Conservation (phyloP, 2,329 filamentous ascomycete genomes). For the Davidsoniella eucalypti region DNA sequence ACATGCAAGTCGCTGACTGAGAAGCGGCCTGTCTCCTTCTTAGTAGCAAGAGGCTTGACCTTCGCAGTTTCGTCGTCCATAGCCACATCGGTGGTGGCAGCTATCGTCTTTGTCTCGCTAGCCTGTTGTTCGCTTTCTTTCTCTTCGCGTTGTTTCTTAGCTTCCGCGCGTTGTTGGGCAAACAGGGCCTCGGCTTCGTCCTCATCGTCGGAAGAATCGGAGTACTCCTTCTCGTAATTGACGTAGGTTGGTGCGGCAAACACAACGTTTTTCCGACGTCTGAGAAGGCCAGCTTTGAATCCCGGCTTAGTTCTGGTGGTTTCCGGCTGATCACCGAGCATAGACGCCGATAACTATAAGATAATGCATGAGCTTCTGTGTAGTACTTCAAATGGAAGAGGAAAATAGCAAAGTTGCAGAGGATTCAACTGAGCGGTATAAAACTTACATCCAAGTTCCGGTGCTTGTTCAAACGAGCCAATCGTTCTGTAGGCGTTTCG, state of each 20-base stretch:
- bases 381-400: no score
- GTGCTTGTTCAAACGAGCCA: constrained; percentile 92
- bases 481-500: constrained; percentile 85
- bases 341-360: constrained; percentile 39
- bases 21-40: constrained; percentile 29
- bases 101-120: constrained; percentile 13
- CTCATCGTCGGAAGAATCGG: constrained; percentile 53
- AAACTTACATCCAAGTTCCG: constrained; percentile 80
- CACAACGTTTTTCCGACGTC: constrained; percentile 72
- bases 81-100: constrained; percentile 15
- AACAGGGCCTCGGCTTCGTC: constrained; percentile 25
- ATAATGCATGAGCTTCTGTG: no score
- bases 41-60: constrained; percentile 31
- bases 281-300: constrained; percentile 68
- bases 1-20: constrained; percentile 17
- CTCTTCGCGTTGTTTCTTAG: constrained; percentile 19
- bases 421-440: not conserved
- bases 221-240: constrained; percentile 78
- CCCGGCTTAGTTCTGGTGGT: constrained; percentile 31
- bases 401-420: no score
- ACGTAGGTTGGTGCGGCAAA: constrained; percentile 77
- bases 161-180: constrained; percentile 20
- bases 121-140: constrained; percentile 17
- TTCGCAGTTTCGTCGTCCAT: constrained; percentile 35
- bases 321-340: constrained; percentile 49